phyloP scores from a whole-genome alignment of 306 rosid species.

The Acacia melanoxylon region DNA sequence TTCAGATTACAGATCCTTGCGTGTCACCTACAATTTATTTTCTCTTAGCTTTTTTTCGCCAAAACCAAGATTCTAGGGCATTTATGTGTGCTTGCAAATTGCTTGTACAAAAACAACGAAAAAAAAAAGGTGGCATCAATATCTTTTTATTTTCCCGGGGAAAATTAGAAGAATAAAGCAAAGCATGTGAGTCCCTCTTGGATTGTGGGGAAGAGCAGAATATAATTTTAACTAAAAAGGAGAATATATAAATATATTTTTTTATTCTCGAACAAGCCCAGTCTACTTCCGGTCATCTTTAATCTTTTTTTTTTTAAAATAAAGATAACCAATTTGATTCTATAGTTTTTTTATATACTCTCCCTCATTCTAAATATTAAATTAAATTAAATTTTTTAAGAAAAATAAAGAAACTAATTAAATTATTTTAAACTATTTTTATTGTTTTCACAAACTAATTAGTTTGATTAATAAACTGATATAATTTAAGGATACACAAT shows the following conservation, averaged over 20 bases:
- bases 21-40: background rate
- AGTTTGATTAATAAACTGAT: too few relatives aligned
- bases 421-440: too few relatives aligned
- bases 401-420: too few relatives aligned
- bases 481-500: too few relatives aligned
- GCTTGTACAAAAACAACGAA: background rate
- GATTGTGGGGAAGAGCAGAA: slow-evolving; percentile 4
- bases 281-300: background rate
- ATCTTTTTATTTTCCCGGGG: background rate
- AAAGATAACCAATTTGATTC: too few relatives aligned
- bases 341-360: too few relatives aligned
- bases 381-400: too few relatives aligned
- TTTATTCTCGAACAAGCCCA: background rate
- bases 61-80: background rate
- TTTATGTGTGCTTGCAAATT: background rate
- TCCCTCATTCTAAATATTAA: too few relatives aligned
- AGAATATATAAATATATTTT: background rate
- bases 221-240: background rate
- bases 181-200: slow-evolving; percentile 6
- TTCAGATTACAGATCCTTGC: background rate
- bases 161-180: background rate
- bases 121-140: background rate
- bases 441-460: too few relatives aligned
- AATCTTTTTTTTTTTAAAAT: background rate
- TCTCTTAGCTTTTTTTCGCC: background rate